These are phyloP conservation scores for Lotus japonicus DNA, from an alignment of 306 rosid genomes.

Conservation along the genomic window DNA sequence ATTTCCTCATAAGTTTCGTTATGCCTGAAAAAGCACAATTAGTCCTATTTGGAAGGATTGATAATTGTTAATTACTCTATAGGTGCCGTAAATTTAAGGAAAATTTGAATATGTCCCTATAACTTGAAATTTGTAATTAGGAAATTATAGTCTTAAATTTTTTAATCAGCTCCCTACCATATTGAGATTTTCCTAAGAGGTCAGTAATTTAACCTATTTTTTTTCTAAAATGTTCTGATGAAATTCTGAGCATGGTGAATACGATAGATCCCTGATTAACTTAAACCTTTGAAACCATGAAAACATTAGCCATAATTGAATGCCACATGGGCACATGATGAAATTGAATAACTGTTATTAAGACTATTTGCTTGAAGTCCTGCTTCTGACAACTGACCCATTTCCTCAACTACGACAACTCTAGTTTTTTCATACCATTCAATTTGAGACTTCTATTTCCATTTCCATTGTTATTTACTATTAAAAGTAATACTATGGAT, in stretches of 20 bases:
- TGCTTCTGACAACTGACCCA: not conserved
- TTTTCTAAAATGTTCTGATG: not conserved
- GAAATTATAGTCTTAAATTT: not conserved
- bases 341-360: not conserved
- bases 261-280: not conserved
- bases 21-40: not conserved
- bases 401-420: not conserved
- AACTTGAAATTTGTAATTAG: not conserved
- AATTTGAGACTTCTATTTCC: not conserved
- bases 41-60: no score
- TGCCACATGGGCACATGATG: not conserved
- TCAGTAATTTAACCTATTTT: not conserved
- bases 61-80: no score
- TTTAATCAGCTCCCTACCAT: not conserved
- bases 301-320: not conserved
- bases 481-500: not conserved
- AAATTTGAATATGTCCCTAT: not conserved
- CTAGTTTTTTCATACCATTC: not conserved
- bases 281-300: not conserved
- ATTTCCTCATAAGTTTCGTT: conserved; percentile 1
- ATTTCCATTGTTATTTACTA: conserved; percentile 1
- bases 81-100: no score
- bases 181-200: not conserved
- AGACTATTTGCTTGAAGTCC: not conserved
- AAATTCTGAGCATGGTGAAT: not conserved